A percentile compares a stretch with the other conserved stretches of the same genome.
Conservation (phyloP, 163 green algal genomes). For the Scenedesmus sp. region DNA sequence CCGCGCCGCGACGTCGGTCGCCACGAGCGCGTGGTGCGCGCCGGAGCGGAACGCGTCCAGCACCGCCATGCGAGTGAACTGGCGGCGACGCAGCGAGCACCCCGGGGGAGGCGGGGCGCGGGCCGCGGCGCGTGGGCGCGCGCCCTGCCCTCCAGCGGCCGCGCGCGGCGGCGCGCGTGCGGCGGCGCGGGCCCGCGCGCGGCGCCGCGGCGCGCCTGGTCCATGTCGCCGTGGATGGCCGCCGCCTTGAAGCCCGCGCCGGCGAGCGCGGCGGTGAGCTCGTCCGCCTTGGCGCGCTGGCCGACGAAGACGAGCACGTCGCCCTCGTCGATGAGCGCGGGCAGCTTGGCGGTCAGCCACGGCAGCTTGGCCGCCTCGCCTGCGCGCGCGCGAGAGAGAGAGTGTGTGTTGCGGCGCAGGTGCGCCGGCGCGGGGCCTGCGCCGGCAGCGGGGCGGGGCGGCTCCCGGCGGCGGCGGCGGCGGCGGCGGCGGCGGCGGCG, state of each 20-base stretch:
- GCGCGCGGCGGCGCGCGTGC: too few species aligned
- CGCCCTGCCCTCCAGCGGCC: neutral
- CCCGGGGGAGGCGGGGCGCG: neutral
- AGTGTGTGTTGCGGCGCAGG: too few species aligned
- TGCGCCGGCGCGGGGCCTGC: too few species aligned
- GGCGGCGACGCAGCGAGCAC: neutral
- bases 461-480: constrained; percentile 55
- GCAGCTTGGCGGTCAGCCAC: constrained; percentile 77
- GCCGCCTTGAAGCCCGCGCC: constrained; percentile 63
- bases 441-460: too few species aligned
- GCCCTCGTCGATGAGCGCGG: constrained; percentile 82
- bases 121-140: too few species aligned
- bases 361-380: constrained; percentile 71
- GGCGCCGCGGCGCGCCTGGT: constrained; percentile 63
- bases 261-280: constrained; percentile 60
- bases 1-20: constrained; percentile 92
- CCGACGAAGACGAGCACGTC: constrained; percentile 94
- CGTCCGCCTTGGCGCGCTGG: constrained; percentile 73
- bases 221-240: constrained; percentile 90
- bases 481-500: constrained; percentile 55
- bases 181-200: neutral
- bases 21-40: constrained; percentile 83
- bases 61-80: constrained; percentile 79
- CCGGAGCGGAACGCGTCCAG: constrained; percentile 83
- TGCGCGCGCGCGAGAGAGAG: constrained; percentile 40